These are phyloP conservation scores for Stylosanthes scabra DNA, from an alignment of 331 rosid genomes.

Conservation along the genomic window DNA sequence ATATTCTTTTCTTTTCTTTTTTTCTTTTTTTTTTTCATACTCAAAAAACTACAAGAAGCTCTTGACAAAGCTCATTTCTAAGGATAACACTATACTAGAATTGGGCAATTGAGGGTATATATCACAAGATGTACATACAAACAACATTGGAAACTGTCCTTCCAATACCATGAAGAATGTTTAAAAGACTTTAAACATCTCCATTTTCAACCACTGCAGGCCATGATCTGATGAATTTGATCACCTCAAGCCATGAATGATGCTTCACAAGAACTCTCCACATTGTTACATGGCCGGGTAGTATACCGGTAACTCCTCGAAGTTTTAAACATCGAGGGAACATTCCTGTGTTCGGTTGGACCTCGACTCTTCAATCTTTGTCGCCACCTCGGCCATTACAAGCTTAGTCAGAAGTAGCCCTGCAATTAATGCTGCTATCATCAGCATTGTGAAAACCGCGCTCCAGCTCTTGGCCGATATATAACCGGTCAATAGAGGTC, in stretches of 20 bases:
- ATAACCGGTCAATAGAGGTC: constrained; percentile 90
- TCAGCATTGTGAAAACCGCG: constrained; percentile 88
- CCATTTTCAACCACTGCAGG: constrained; percentile 29
- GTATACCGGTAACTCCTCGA: background rate
- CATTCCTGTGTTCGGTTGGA: constrained; percentile 41
- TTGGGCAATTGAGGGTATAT: constrained; percentile 19
- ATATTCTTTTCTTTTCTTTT: background rate
- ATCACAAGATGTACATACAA: constrained; percentile 53
- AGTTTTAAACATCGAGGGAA: constrained; percentile 44
- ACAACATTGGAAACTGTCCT: constrained; percentile 11
- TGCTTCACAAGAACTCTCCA: constrained; percentile 33
- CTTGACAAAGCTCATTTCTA: constrained; percentile 33
- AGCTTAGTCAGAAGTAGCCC: constrained; percentile 91
- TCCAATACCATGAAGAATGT: constrained; percentile 34
- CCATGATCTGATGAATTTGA: constrained; percentile 26
- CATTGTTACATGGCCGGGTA: constrained; percentile 10
- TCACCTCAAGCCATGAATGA: constrained; percentile 35
- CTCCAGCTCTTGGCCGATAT: constrained; percentile 86
- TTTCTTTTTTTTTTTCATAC: too few relatives aligned
- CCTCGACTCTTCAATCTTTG: constrained; percentile 77
- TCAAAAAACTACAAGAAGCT: constrained; percentile 32
- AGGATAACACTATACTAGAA: constrained; percentile 35
- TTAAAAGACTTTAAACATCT: constrained; percentile 24
- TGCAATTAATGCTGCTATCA: constrained; percentile 89
- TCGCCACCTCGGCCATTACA: constrained; percentile 73